Evolutionary conservation across 2,329 filamentous ascomycete species (phyloP), one percentile per base, ranked within the genome.

Genomic region (Chalara sp.): DNA sequence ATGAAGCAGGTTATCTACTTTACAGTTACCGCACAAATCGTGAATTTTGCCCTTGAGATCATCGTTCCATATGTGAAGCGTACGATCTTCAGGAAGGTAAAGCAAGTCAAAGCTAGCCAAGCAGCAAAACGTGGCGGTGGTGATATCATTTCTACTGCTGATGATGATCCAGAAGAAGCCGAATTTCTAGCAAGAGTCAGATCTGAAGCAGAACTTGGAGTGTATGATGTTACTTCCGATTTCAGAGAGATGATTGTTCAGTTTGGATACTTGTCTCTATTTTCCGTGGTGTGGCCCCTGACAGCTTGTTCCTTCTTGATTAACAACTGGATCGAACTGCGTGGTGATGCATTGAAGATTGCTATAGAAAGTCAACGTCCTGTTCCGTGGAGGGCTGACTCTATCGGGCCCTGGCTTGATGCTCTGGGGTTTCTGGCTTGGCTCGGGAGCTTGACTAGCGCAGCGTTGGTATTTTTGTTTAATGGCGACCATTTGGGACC

Each of bases 261-360:
- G 61, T 86, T 83, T 59, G 81, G 91, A 32, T 97, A 96, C 66
- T 76, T 99, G 0, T 86, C 87, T 0, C 78, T 97, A 7, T 97
- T 97, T 68, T 93, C 89, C 0, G 87, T 93, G 2, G 83, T 96
- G 49, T 99, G 93, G 93, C 93, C 93, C 0, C 74, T 97, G n/a
- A 91, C 92, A 0, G 85, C 87, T 2, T 77, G 89, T 51, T 92
- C 87, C 1, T 97, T 97, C 72, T 72, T 97, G 10, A 73, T 93
- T 68, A 97, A 97, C 72, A 95, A 97, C 71, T 97, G 92, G 90
- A 73, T 99, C 51, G 93, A 97, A 66, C 79, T 97, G 39, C 87
- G 93, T 41, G 89, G 89, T 1, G 93, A 99, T 65, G 91, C 92
- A 2, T 79, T 96, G 71, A 99, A 99, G 68, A 95, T 97, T 61